These are phyloP conservation scores for Ophiorrhiza pumila DNA, from an alignment of 257 asterid genomes.

Conservation along the genomic window DNA sequence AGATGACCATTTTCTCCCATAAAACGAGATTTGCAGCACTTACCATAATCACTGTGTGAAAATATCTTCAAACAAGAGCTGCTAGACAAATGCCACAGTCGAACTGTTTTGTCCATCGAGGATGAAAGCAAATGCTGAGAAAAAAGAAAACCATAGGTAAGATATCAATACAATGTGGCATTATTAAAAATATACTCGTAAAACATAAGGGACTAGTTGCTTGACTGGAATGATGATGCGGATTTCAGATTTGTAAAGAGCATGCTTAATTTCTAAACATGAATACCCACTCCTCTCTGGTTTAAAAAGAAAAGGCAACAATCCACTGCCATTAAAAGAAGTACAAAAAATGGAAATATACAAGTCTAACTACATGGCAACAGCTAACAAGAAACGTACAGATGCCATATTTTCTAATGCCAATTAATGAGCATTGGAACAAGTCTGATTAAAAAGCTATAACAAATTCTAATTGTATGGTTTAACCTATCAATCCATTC, in stretches of 20 bases:
- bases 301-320: background rate
- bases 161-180: conserved; percentile 1
- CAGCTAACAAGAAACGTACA: background rate
- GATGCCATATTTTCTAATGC: background rate
- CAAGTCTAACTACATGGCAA: background rate
- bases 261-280: background rate
- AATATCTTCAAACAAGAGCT: conserved; percentile 81
- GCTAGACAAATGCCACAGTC: conserved; percentile 87
- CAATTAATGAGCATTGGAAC: background rate
- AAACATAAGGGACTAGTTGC: background rate
- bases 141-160: conserved; percentile 21
- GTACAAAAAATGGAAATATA: background rate
- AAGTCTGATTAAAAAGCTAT: background rate
- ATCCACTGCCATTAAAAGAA: too few relatives aligned
- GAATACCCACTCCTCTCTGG: background rate
- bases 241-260: background rate
- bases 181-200: background rate
- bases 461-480: background rate
- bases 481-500: background rate
- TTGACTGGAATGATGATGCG: background rate
- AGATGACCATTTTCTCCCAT: background rate
- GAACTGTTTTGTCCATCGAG: conserved; percentile 98
- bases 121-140: conserved; percentile 81
- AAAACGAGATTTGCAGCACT: conserved; percentile 12
- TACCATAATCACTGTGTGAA: conserved; percentile 96